These are phyloP conservation scores for Amylostereum areolatum DNA, from an alignment of 1,284 basidiomycete genomes.

Conservation along the genomic window DNA sequence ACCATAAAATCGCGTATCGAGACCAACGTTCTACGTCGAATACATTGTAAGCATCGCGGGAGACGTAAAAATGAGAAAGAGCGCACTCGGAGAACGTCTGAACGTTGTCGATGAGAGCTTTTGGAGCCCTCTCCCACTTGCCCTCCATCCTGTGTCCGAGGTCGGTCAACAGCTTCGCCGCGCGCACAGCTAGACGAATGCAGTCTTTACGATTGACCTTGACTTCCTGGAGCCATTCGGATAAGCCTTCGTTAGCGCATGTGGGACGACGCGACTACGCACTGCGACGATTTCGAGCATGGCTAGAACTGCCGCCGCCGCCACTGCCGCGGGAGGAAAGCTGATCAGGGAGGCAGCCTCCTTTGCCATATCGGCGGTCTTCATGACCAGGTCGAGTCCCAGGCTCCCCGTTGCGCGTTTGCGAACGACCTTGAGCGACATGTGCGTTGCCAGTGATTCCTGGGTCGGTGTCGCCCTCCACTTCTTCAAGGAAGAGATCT, in stretches of 20 bases:
- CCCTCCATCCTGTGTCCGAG: constrained; percentile 42
- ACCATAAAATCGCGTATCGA: constrained; percentile 36
- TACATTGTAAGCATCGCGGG: not conserved
- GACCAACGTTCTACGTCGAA: constrained; percentile 25
- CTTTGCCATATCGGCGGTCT: constrained; percentile 14
- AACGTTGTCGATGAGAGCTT: constrained; percentile 35
- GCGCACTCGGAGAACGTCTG: constrained; percentile 37
- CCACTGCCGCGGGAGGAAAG: constrained; percentile 39
- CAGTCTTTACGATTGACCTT: constrained; percentile 35
- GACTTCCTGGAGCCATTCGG: not conserved
- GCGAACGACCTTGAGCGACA: constrained; percentile 8
- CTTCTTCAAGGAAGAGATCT: too few relatives aligned
- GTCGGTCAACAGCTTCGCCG: constrained; percentile 37
- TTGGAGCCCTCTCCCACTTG: constrained; percentile 38
- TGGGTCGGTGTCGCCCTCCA: too few relatives aligned
- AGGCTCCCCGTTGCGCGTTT: constrained; percentile 8
- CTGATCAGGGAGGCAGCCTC: constrained; percentile 23
- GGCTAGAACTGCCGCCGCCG: constrained; percentile 33
- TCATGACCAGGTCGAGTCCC: constrained; percentile 10
- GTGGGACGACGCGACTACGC: constrained; percentile 7
- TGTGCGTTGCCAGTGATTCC: not conserved
- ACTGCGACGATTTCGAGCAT: constrained; percentile 45
- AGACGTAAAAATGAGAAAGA: not conserved
- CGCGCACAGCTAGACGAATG: constrained; percentile 35
- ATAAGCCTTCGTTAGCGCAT: constrained; percentile 2